Conservation (phyloP, 2,329 filamentous ascomycete species). For the Alternaria alternata region DNA sequence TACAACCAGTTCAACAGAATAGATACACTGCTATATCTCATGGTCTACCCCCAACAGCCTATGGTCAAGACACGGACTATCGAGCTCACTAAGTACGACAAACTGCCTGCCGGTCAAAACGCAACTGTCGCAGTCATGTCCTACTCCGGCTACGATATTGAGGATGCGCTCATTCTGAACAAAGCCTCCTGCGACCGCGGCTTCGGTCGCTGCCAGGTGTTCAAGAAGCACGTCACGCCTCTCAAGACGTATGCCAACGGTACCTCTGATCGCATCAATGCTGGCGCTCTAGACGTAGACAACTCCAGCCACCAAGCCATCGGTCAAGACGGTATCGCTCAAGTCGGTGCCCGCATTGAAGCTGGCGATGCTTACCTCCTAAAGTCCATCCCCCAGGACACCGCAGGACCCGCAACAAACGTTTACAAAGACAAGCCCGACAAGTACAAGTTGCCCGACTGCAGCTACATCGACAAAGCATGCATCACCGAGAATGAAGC, state of each 20-base stretch:
- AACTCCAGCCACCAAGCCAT: constrained; percentile 70
- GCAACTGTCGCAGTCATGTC: constrained; percentile 99
- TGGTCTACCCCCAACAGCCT: constrained; percentile 96
- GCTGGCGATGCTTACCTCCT: constrained; percentile 87
- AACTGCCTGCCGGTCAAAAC: constrained; percentile 94
- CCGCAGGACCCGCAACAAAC: constrained; percentile 72
- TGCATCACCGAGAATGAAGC: constrained; percentile 88
- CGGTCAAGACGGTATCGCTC: constrained; percentile 86
- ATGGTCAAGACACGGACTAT: constrained; percentile 98
- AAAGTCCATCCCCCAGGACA: constrained; percentile 85
- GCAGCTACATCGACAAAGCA: constrained; percentile 93
- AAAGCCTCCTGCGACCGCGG: constrained; percentile 95
- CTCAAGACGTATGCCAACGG: constrained; percentile 91
- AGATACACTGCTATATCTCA: constrained; percentile 92
- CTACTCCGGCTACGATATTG: constrained; percentile 98
- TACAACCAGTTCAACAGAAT: constrained; percentile 98
- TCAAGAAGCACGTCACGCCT: constrained; percentile 88
- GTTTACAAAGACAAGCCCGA: constrained; percentile 72
- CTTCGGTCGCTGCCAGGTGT: constrained; percentile 97
- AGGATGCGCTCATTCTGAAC: constrained; percentile 95
- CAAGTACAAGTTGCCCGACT: constrained; percentile 84
- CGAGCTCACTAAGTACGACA: constrained; percentile 95
- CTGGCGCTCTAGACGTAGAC: constrained; percentile 55
- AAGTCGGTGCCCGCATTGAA: constrained; percentile 81
- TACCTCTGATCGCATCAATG: constrained; percentile 64